These are phyloP conservation scores for Candida sp. DNA, from an alignment of 1,139 yeast species.

Conservation along the genomic window DNA sequence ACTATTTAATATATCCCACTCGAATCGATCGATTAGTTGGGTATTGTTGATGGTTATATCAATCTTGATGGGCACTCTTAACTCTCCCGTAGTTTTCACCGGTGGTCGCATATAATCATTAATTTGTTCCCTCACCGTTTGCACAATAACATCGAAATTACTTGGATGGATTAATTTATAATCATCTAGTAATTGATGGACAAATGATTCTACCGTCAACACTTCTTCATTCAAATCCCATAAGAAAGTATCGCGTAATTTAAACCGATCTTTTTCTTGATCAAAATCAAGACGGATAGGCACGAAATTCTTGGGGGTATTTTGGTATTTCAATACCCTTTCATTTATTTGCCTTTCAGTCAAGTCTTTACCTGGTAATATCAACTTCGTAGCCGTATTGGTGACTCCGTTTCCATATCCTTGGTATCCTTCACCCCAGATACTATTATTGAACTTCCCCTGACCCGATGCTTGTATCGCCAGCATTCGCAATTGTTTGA, in stretches of 20 bases:
- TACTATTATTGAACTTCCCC: slow-evolving; percentile 54
- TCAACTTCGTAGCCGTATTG: slow-evolving; percentile 63
- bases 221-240: slow-evolving; percentile 82
- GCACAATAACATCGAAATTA: slow-evolving; percentile 51
- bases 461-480: slow-evolving; percentile 54
- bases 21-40: slow-evolving; percentile 86
- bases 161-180: slow-evolving; percentile 53
- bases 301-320: slow-evolving; percentile 56
- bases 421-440: slow-evolving; percentile 94
- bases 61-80: slow-evolving; percentile 75
- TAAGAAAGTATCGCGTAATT: slow-evolving; percentile 80
- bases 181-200: slow-evolving; percentile 71
- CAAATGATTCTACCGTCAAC: slow-evolving; percentile 65
- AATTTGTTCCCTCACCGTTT: slow-evolving; percentile 73
- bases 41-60: slow-evolving; percentile 90
- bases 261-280: slow-evolving; percentile 76
- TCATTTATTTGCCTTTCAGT: slow-evolving; percentile 39
- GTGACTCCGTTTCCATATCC: slow-evolving; percentile 95
- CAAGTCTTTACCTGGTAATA: slow-evolving; percentile 50
- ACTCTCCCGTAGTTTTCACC: slow-evolving; percentile 49
- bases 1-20: slow-evolving; percentile 85
- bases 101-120: slow-evolving; percentile 66
- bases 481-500: slow-evolving; percentile 60
- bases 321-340: slow-evolving; percentile 36
- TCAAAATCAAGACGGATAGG: slow-evolving; percentile 91